Percentiles rank a stretch among this genome's conserved stretches.
Evolutionary conservation across 495 filamentous ascomycete species (phyloP).

Genomic region (Tuber indicum): DNA sequence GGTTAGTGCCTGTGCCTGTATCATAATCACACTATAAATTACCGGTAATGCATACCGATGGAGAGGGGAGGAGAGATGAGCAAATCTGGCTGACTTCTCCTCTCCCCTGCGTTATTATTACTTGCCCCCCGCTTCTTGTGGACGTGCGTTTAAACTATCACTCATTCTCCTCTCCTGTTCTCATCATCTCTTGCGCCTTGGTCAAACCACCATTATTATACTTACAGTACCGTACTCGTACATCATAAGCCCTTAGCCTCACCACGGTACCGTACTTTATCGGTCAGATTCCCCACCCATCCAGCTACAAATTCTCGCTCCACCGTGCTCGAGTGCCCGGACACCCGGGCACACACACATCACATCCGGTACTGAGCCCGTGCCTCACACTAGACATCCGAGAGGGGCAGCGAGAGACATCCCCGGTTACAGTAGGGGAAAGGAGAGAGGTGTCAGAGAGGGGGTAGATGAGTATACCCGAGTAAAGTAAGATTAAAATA

Average conservation of each 20-base stretch:
- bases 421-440: not conserved
- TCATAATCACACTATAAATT: not conserved
- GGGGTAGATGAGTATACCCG: not conserved
- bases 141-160: not conserved
- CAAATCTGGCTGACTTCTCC: not conserved
- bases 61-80: not conserved
- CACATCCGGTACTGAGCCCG: not conserved
- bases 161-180: not conserved
- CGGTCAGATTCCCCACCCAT: slow-evolving; percentile 2
- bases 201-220: not conserved
- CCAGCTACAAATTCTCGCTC: not conserved
- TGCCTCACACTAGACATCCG: not conserved
- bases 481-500: not conserved
- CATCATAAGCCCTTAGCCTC: not conserved
- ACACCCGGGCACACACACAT: not conserved
- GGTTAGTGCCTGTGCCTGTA: not conserved
- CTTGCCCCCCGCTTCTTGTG: not conserved
- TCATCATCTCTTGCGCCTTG: not conserved
- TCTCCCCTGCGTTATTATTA: not conserved
- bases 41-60: not conserved
- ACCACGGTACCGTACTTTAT: not conserved
- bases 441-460: not conserved
- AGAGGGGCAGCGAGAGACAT: not conserved
- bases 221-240: no score
- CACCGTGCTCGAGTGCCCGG: not conserved